These are phyloP conservation scores for Pseudogymnoascus sp. DNA, from an alignment of 2,329 filamentous ascomycete species.

Conservation along the genomic window DNA sequence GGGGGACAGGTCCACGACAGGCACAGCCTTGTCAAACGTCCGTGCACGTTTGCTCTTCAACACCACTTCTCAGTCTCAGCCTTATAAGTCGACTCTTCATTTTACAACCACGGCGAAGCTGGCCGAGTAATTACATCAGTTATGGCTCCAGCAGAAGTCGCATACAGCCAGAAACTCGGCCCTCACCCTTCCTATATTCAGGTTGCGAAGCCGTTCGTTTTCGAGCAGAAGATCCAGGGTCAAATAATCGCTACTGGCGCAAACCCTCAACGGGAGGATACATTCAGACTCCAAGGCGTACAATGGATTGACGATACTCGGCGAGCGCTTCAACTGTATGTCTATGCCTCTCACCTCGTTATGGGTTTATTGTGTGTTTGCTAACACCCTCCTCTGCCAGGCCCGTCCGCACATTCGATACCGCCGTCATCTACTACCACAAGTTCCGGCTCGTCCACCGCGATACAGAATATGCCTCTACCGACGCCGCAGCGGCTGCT, in stretches of 20 bases:
- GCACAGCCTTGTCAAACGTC: conserved; percentile 3
- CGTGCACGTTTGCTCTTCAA: conserved; percentile 6
- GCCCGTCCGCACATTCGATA: conserved; percentile 85
- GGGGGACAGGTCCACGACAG: background rate
- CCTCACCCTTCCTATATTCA: conserved; percentile 30
- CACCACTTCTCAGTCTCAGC: conserved; percentile 7
- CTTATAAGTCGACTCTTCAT: background rate
- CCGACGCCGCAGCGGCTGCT: conserved; percentile 80
- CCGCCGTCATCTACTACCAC: conserved; percentile 87
- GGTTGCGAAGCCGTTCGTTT: conserved; percentile 59
- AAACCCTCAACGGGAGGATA: conserved; percentile 72
- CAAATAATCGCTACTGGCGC: conserved; percentile 61
- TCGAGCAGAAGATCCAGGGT: conserved; percentile 71
- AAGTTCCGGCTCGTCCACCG: conserved; percentile 80
- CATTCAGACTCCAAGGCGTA: conserved; percentile 74
- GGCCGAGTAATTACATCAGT: background rate
- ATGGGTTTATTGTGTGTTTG: background rate
- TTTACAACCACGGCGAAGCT: background rate
- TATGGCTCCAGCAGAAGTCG: conserved; percentile 20
- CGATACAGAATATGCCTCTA: conserved; percentile 76
- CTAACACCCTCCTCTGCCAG: conserved; percentile 34
- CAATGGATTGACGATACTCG: conserved; percentile 83
- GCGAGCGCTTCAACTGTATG: conserved; percentile 68
- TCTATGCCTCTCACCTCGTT: conserved; percentile 15
- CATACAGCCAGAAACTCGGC: conserved; percentile 14